Conservation (phyloP, 2,329 filamentous ascomycete genomes). For the Fusarium fracticaudum region DNA sequence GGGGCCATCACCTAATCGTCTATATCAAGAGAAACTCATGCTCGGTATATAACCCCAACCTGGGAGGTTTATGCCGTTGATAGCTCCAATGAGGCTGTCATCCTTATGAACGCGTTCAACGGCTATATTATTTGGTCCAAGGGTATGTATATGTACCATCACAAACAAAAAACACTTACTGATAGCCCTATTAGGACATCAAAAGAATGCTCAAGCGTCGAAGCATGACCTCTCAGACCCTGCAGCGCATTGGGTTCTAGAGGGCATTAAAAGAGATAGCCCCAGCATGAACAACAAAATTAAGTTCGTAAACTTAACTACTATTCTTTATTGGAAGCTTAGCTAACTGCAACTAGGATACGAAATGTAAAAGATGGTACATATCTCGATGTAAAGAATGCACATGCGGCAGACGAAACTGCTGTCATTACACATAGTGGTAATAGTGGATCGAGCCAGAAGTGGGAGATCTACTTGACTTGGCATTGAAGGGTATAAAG, state of each 20-base stretch:
- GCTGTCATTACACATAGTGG: rapidly evolving
- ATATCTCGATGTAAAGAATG: not conserved
- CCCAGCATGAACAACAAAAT: rapidly evolving
- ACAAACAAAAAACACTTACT: rapidly evolving
- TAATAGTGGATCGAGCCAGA: not conserved
- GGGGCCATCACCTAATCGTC: rapidly evolving
- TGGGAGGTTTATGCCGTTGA: not conserved
- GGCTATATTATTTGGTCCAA: not conserved
- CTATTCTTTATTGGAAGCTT: rapidly evolving
- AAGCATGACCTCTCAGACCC: not conserved
- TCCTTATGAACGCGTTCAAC: rapidly evolving
- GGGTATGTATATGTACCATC: not conserved
- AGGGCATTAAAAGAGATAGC: rapidly evolving
- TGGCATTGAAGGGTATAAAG: not conserved
- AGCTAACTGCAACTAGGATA: not conserved
- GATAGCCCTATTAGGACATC: not conserved
- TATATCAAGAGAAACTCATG: rapidly evolving
- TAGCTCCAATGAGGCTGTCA: not conserved
- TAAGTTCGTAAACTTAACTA: not conserved
- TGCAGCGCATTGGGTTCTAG: not conserved
- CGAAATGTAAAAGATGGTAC: not conserved
- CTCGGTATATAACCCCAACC: rapidly evolving
- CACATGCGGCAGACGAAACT: rapidly evolving
- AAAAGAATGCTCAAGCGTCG: not conserved
- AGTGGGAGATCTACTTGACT: not conserved